phyloP scores from a whole-genome alignment of 371 early-diverging fungal species.

The Mucor sp. region DNA sequence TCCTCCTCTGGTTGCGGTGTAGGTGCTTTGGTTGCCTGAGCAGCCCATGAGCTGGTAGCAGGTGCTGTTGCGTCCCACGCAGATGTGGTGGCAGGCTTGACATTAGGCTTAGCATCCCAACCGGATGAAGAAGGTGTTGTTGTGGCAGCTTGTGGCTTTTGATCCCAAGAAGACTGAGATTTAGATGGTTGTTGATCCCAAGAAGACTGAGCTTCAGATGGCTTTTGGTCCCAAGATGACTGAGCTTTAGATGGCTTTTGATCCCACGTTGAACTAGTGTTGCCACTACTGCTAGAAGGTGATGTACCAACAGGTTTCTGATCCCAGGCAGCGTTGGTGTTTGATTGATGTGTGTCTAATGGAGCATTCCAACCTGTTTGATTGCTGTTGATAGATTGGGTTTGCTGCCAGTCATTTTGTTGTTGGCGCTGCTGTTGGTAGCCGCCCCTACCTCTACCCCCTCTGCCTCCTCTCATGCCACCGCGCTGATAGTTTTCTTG shows the following conservation, averaged over 20 bases:
- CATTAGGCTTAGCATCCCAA: background rate
- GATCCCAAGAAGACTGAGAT: background rate
- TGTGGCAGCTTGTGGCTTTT: background rate
- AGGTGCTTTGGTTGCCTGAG: background rate
- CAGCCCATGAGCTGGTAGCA: background rate
- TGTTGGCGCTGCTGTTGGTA: constrained; percentile 2
- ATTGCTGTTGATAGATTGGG: background rate
- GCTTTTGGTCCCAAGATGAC: background rate
- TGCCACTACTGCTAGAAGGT: background rate
- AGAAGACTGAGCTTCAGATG: background rate
- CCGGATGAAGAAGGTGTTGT: too few relatives aligned
- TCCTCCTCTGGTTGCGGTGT: background rate
- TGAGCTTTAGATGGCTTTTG: background rate
- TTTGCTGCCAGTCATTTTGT: background rate
- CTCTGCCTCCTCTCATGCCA: too few relatives aligned
- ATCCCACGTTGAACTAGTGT: background rate
- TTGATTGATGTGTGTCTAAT: background rate
- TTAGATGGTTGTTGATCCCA: background rate
- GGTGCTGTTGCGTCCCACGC: background rate
- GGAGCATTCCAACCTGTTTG: background rate
- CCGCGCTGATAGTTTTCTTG: too few relatives aligned
- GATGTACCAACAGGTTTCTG: background rate
- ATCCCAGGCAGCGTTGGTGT: background rate
- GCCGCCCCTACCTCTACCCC: background rate
- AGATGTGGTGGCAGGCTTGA: background rate